Percentiles rank a stretch among this genome's conserved stretches.
Conservation (phyloP, 371 early-diverging fungal genomes). For the Syncephalastrum racemosum region DNA sequence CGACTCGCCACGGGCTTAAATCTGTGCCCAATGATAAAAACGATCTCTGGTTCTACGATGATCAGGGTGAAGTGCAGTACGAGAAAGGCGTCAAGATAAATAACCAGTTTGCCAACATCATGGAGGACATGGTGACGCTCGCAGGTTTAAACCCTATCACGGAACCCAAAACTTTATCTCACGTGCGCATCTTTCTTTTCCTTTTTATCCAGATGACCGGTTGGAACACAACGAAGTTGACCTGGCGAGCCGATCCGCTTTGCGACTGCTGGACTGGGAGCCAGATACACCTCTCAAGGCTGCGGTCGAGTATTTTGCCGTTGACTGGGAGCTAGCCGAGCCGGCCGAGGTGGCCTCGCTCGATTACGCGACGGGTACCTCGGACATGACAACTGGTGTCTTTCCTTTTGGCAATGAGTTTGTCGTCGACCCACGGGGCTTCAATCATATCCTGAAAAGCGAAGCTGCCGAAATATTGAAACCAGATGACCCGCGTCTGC, state of each 20-base stretch:
- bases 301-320: conserved; percentile 46
- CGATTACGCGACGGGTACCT: conserved; percentile 43
- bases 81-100: conserved; percentile 13
- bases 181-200: background rate
- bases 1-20: conserved; percentile 31
- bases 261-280: conserved; percentile 36
- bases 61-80: conserved; percentile 21
- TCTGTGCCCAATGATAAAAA: conserved; percentile 40
- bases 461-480: conserved; percentile 28
- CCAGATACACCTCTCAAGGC: conserved; percentile 38
- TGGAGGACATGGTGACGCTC: conserved; percentile 29
- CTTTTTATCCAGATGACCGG: conserved; percentile 13
- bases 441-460: conserved; percentile 36
- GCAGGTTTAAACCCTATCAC: conserved; percentile 27
- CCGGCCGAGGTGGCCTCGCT: conserved; percentile 45
- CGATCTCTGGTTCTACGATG: conserved; percentile 36
- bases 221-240: conserved; percentile 34
- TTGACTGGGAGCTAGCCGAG: conserved; percentile 51
- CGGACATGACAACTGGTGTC: conserved; percentile 27
- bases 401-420: conserved; percentile 46
- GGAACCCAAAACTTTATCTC: background rate
- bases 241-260: conserved; percentile 37
- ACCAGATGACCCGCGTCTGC: conserved; percentile 24
- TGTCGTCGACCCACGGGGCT: conserved; percentile 44
- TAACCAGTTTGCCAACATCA: conserved; percentile 21